phyloP scores from a whole-genome alignment of 805 yeast genomes.

The Ogataea nitratoaversa region DNA sequence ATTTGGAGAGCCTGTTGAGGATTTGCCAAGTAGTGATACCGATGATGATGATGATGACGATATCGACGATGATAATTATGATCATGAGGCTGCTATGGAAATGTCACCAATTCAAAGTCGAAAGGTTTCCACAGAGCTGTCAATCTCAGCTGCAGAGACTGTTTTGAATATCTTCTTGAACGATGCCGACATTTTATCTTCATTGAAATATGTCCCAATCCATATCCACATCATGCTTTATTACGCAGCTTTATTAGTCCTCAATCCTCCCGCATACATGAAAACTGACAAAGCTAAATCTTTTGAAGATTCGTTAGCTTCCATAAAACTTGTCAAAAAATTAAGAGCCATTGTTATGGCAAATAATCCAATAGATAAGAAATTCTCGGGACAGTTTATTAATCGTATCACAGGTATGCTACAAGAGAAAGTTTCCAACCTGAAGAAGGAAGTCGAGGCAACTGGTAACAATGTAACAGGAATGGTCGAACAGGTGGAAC shows the following conservation, averaged over 20 bases:
- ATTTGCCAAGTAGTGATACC: constrained; percentile 18
- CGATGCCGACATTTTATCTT: constrained; percentile 53
- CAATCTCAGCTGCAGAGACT: constrained; percentile 59
- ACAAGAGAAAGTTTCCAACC: constrained; percentile 23
- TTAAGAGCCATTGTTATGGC: constrained; percentile 39
- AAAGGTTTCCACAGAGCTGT: constrained; percentile 39
- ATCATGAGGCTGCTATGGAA: constrained; percentile 14
- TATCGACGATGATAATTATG: constrained; percentile 12
- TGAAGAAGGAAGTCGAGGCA: constrained; percentile 19
- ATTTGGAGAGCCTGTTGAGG: constrained; percentile 13
- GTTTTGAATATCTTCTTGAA: constrained; percentile 54
- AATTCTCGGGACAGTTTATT: constrained; percentile 44
- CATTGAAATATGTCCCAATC: constrained; percentile 62
- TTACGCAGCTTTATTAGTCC: constrained; percentile 55
- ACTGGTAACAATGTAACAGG: constrained; percentile 2
- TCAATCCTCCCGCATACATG: constrained; percentile 41
- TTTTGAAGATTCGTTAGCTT: constrained; percentile 31
- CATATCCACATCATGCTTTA: constrained; percentile 70
- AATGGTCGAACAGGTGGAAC: constrained; percentile 13
- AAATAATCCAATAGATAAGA: constrained; percentile 50
- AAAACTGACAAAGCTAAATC: constrained; percentile 19
- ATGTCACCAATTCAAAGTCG: constrained; percentile 24
- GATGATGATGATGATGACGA: constrained; percentile 28
- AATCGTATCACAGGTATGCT: constrained; percentile 26
- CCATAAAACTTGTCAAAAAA: constrained; percentile 39